phyloP scores from a whole-genome alignment of 192 early-diverging fungal genomes.

The Linnemannia hyalina region DNA sequence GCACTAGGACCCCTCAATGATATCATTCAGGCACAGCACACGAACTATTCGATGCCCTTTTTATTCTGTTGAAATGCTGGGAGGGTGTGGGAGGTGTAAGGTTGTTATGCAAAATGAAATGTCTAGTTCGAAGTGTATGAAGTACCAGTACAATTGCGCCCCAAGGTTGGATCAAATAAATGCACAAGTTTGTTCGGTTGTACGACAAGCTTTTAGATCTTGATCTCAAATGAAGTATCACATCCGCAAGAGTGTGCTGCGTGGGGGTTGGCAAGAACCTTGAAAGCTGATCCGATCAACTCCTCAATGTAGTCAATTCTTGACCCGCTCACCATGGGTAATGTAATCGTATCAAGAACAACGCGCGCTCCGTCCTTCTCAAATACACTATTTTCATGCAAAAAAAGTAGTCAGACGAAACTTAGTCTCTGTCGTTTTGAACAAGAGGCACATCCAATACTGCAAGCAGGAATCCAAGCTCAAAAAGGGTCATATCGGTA shows the following conservation, averaged over 20 bases:
- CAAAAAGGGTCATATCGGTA: not conserved
- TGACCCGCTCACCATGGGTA: slow-evolving; percentile 82
- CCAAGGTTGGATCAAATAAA: not conserved
- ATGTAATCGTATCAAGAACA: slow-evolving; percentile 78
- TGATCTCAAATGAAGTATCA: slow-evolving; percentile 77
- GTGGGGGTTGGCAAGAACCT: slow-evolving; percentile 82
- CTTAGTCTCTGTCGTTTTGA: not conserved
- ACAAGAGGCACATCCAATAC: not conserved
- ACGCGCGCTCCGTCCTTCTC: slow-evolving; percentile 79
- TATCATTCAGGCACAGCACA: not conserved
- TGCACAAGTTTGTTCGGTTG: not conserved
- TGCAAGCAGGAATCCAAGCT: not conserved
- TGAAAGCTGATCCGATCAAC: slow-evolving; percentile 84
- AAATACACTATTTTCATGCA: slow-evolving; percentile 61
- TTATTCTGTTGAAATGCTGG: not conserved
- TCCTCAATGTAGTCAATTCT: slow-evolving; percentile 84
- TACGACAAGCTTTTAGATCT: slow-evolving; percentile 53
- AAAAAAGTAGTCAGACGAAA: not conserved
- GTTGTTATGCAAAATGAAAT: not conserved
- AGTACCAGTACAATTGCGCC: not conserved
- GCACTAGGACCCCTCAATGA: not conserved
- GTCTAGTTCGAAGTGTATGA: not conserved
- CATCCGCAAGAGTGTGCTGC: slow-evolving; percentile 79
- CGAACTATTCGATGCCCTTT: not conserved
- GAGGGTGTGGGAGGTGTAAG: not conserved